A percentile compares a stretch with the other conserved stretches of the same genome.
These are phyloP conservation scores for Dendrobium nobile DNA, from an alignment of 106 monocot species.

Conservation along the genomic window DNA sequence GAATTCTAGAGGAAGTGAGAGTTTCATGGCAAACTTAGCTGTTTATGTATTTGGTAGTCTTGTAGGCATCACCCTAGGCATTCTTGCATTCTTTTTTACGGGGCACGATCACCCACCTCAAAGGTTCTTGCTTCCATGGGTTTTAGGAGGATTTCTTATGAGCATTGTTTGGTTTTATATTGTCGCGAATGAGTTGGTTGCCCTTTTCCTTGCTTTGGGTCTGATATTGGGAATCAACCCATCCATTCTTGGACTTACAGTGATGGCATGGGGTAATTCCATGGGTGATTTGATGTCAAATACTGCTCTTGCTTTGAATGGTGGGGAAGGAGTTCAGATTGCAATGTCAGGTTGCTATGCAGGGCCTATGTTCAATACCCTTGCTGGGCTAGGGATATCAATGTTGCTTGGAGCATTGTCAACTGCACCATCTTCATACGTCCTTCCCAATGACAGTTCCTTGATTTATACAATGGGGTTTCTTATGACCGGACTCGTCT, in stretches of 20 bases:
- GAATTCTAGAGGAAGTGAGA: conserved; percentile 18
- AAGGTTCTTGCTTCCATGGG: conserved; percentile 85
- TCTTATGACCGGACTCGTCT: conserved; percentile 56
- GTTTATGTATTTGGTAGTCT: conserved; percentile 36
- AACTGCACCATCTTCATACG: conserved; percentile 35
- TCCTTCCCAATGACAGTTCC: conserved; percentile 57
- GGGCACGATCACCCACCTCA: conserved; percentile 49
- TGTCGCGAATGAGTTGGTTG: conserved; percentile 81
- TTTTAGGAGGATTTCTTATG: conserved; percentile 90
- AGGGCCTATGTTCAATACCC: conserved; percentile 95
- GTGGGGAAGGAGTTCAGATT: conserved; percentile 85
- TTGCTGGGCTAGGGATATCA: conserved; percentile 79
- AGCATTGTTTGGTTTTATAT: conserved; percentile 93
- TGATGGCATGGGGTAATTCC: conserved; percentile 99
- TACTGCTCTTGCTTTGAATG: conserved; percentile 72
- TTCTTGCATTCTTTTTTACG: conserved; percentile 56
- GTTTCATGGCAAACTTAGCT: conserved; percentile 8
- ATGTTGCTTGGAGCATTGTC: conserved; percentile 72
- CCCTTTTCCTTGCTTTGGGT: conserved; percentile 75
- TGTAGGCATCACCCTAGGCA: conserved; percentile 36
- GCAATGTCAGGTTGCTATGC: conserved; percentile 99
- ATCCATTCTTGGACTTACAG: conserved; percentile 83
- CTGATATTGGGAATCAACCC: conserved; percentile 76
- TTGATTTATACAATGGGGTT: conserved; percentile 71
- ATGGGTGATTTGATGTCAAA: conserved; percentile 97